These are phyloP conservation scores for Teunomyces cretensis DNA, from an alignment of 805 yeast species.

Conservation along the genomic window DNA sequence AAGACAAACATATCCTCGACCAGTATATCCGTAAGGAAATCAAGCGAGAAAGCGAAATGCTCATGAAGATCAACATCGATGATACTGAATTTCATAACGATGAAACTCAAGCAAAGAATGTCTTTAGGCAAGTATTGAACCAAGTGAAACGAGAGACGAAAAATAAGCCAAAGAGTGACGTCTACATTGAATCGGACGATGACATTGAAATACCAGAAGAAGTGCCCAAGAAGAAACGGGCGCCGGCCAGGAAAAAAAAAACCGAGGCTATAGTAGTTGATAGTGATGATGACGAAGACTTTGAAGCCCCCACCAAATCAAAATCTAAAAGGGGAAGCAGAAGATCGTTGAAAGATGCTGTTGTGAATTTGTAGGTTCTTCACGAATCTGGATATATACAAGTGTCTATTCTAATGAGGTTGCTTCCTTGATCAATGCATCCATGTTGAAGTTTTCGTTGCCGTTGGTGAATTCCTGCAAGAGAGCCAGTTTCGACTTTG, in stretches of 20 bases:
- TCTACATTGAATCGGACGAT: not conserved
- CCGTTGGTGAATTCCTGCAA: conserved; percentile 73
- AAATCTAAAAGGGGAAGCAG: not conserved
- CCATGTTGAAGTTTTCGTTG: conserved; percentile 60
- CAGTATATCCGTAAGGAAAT: conserved; percentile 61
- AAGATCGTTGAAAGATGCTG: conserved; percentile 1
- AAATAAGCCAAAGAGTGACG: not conserved
- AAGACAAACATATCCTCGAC: conserved; percentile 71
- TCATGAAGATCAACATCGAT: conserved; percentile 45
- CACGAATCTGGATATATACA: not conserved
- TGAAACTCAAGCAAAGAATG: conserved; percentile 24
- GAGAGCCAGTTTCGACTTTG: conserved; percentile 53
- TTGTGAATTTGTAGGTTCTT: conserved; percentile 2
- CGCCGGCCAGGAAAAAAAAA: conserved; percentile 5
- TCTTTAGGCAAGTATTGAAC: conserved; percentile 45
- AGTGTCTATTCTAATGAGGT: conserved; percentile 58
- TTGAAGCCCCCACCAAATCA: not conserved
- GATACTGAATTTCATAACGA: conserved; percentile 36
- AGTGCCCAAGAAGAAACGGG: not conserved
- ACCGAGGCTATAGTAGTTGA: conserved; percentile 4
- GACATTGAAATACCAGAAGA: conserved; percentile 4
- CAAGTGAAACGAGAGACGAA: conserved; percentile 28
- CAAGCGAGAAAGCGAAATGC: conserved; percentile 48
- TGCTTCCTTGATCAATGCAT: conserved; percentile 67
- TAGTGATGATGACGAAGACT: conserved; percentile 1